Percentiles rank a stretch among this genome's conserved stretches.
Evolutionary conservation across 805 yeast genomes (phyloP).

Genomic region (Hanseniaspora pseudoguilliermondii): DNA sequence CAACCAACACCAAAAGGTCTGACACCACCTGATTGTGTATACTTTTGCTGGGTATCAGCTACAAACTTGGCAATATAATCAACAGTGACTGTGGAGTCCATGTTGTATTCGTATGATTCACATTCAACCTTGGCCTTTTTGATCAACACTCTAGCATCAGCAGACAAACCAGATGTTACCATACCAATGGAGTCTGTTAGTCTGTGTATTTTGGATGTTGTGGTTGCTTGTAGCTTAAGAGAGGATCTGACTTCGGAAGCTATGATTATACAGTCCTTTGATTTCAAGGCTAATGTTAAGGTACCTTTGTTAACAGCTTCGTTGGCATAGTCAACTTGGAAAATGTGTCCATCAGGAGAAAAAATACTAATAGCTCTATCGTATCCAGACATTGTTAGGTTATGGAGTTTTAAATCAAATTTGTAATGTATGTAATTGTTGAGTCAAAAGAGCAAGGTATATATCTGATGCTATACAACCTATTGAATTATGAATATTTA

Average conservation of each 20-base stretch:
- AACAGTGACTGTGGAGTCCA: slow-evolving; percentile 84
- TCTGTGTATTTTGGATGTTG: slow-evolving; percentile 83
- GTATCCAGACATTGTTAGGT: slow-evolving; percentile 78
- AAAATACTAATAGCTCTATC: slow-evolving; percentile 96
- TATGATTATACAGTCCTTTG: slow-evolving; percentile 72
- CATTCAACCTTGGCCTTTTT: slow-evolving; percentile 96
- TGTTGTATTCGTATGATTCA: slow-evolving; percentile 82
- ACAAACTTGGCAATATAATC: slow-evolving; percentile 88
- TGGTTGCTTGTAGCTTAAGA: slow-evolving; percentile 85
- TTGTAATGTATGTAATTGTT: not conserved
- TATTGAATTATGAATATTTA: too few relatives aligned
- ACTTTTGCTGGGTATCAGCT: slow-evolving; percentile 95
- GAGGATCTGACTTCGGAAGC: slow-evolving; percentile 97
- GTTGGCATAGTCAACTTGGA: slow-evolving; percentile 94
- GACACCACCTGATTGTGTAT: slow-evolving; percentile 96
- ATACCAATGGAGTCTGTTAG: slow-evolving; percentile 81
- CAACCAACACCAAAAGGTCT: slow-evolving; percentile 96
- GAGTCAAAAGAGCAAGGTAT: not conserved
- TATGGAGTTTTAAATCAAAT: not conserved
- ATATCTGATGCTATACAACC: too few relatives aligned
- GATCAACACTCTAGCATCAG: slow-evolving; percentile 91
- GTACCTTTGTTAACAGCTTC: slow-evolving; percentile 98
- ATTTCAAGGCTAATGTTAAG: slow-evolving; percentile 94
- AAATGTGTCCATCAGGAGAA: slow-evolving; percentile 98
- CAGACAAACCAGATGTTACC: slow-evolving; percentile 94